A percentile compares a stretch with the other conserved stretches of the same genome.
Conservation (phyloP, 768 basidiomycete genomes). For the Pulveroboletus ravenelii region DNA sequence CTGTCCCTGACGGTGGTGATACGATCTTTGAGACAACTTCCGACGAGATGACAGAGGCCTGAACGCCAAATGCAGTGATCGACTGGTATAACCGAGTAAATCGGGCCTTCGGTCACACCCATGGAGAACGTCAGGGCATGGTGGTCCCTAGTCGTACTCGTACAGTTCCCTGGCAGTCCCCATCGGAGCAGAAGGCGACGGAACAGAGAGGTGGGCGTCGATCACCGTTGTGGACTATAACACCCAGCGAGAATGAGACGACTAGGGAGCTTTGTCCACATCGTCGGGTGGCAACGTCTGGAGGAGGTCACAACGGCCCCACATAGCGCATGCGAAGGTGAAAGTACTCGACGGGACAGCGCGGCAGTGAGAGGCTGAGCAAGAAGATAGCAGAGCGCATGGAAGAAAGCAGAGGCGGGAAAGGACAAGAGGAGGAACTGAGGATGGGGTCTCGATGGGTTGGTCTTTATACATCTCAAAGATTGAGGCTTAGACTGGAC, state of each 20-base stretch:
- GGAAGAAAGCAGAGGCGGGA: background rate
- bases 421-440: background rate
- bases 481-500: background rate
- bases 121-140: too few relatives aligned
- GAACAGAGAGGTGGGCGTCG: too few relatives aligned
- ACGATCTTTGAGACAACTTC: too few relatives aligned
- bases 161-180: too few relatives aligned
- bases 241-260: background rate
- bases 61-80: too few relatives aligned
- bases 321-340: background rate
- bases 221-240: too few relatives aligned
- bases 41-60: too few relatives aligned
- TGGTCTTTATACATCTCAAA: constrained; percentile 7
- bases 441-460: background rate
- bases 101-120: too few relatives aligned
- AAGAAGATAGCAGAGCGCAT: background rate
- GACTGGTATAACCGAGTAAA: too few relatives aligned
- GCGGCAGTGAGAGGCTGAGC: background rate
- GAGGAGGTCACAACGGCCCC: background rate
- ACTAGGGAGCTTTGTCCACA: background rate
- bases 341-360: background rate
- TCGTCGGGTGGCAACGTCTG: background rate
- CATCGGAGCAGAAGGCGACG: too few relatives aligned
- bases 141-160: too few relatives aligned
- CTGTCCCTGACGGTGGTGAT: too few relatives aligned